Conservation (phyloP, 169 alveolate species). For the Amoebophrya sp. region DNA sequence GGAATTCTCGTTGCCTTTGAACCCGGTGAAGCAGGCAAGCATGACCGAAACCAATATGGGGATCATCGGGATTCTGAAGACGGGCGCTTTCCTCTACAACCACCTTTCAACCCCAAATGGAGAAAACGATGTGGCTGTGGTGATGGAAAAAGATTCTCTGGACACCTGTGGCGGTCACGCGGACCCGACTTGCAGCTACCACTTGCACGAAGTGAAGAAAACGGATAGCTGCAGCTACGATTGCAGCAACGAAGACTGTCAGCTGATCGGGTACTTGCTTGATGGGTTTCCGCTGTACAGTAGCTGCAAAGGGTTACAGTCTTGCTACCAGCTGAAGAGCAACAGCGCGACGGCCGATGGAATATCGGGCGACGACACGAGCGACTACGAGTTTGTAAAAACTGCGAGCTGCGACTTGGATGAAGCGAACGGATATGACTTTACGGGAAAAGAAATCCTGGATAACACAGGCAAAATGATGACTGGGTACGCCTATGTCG, state of each 20-base stretch:
- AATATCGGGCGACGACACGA: neutral
- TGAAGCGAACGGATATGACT: neutral
- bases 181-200: neutral
- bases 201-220: neutral
- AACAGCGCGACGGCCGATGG: neutral
- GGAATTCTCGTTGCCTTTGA: neutral
- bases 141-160: neutral
- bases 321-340: neutral
- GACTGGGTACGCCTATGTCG: neutral
- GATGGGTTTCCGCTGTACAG: neutral
- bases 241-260: neutral
- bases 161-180: neutral
- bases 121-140: neutral
- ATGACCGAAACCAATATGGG: neutral
- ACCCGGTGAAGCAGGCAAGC: neutral
- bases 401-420: neutral
- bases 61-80: neutral
- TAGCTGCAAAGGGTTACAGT: neutral
- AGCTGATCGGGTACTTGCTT: neutral
- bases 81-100: neutral
- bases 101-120: neutral
- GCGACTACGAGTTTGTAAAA: neutral
- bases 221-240: neutral
- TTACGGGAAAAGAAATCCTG: neutral
- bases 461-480: neutral